Base-by-base conservation (phyloP, 139 green algal species). In the Eudorina sp. region DNA sequence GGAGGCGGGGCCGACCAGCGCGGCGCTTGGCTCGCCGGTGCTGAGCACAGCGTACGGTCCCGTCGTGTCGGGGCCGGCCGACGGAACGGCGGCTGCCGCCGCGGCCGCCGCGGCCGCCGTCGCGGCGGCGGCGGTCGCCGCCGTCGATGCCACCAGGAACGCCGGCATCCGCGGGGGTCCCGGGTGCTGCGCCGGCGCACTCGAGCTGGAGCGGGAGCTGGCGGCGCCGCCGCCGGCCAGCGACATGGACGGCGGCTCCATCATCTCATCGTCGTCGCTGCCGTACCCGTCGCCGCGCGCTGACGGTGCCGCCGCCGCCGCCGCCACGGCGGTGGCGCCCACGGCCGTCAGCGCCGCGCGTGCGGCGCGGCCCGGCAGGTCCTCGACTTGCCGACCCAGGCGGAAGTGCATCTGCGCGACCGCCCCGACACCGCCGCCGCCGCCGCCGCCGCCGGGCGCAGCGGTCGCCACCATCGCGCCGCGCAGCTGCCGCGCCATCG, bases 401-500 rank as follows among this genome's bases (percentile, higher is more conserved):
- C 7, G 13, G 19, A 60, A n/a, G n/a, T n/a, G n/a, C n/a, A n/a
- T n/a, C 8, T 25, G 36, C 0, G 11, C 41, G 41, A 7, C 41
- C 19, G 23, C 73, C 27, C 73, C 27, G 73, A 27, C 41, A 29
- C 45, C 45, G 73, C 29, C 1, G 40, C 43, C 18, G 43, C 73
- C 27, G 73, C 43, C 43, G 43, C 40, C 45, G 60, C 40, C 73
- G 73, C 43, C 43, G 73, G 66, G 29, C 40, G 25, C 34, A 38
- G 68, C n/a, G 45, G n/a, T 46, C 48, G 82, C 64, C 31, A 81
- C 68, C 83, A 88, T 81, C 16, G 68, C 51, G 55, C 31, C 84
- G 9, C 90, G 83, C 36, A 93, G 53, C 90, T 93, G 90, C 9
- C 83, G 75, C 3, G 87, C 86, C 87, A 93, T 84, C 25, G 80